Base-by-base conservation (phyloP, 2,329 filamentous ascomycete genomes). In the Hyphodiscus sp. region DNA sequence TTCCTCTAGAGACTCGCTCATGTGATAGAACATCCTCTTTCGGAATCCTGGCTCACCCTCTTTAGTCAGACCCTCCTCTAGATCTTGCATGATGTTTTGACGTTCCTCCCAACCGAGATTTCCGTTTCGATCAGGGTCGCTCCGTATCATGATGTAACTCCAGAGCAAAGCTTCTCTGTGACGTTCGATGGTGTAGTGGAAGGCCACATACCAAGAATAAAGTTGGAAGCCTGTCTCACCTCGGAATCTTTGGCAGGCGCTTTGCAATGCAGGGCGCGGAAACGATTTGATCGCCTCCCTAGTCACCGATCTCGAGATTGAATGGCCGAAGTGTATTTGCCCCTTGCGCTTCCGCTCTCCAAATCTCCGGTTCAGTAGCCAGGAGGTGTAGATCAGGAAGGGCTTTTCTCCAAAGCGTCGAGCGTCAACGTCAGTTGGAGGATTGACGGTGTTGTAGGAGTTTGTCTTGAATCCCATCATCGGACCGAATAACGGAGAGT, bases 141-240 rank as follows among this genome's bases (percentile, higher is more conserved):
- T 68, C 7, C 70, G 67, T 8, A 69, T 62, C 67, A 72, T 71
- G 49, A 74, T 64, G 51, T 72, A 73, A 38, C 70, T 72, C 71
- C 71, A 74, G 15, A 74, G 62, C 19, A 74, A 59, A 5, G 69
- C 71, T 55, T 74, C 72, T 1, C 72, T 64, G 51, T 73, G 72
- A 20, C 72, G 60, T 58, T 74, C 72, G 49, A 74, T 74, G 15
- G 67, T 71, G 59, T 74, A 74, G 58, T 75, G 73, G 57, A 74
- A 74, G 16, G 66, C 60, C 0, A 67, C 67, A 54, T 67, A 74
- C 72, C 73, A 74, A 1, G 71, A 70, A 53, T 73, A 74, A 1
- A 74, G 65, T 61, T 75, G 71, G 53, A 71, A 74, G 1, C 65
- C 65, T 2, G 68, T 69, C 56, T 74, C 71, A 20, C 72, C 72